These are phyloP conservation scores for Ascochyta fabae DNA, from an alignment of 2,329 filamentous ascomycete genomes.

Conservation along the genomic window DNA sequence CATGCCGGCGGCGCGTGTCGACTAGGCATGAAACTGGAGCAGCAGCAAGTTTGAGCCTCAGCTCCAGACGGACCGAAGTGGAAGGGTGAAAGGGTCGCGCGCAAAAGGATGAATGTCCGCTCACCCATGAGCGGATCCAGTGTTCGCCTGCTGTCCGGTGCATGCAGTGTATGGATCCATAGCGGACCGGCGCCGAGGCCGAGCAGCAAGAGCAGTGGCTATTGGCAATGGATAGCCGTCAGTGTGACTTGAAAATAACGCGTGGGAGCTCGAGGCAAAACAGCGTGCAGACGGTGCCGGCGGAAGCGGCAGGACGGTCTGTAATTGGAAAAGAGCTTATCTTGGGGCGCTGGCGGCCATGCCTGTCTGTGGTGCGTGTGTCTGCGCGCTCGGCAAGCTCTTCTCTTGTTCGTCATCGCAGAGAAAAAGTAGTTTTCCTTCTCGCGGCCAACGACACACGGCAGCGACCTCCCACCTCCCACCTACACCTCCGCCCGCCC, in stretches of 20 bases:
- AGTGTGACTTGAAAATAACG: not conserved
- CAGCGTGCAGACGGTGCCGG: slow-evolving; percentile 1
- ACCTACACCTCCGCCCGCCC: not conserved
- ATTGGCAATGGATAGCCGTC: not conserved
- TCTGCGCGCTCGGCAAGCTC: slow-evolving; percentile 6
- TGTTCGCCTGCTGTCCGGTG: slow-evolving; percentile 6
- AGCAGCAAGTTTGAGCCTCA: slow-evolving; percentile 8
- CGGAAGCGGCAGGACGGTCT: slow-evolving; percentile 1
- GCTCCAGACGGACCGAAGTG: not conserved
- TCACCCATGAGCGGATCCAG: slow-evolving; percentile 1
- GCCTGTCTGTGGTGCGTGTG: not conserved
- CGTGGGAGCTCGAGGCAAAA: not conserved
- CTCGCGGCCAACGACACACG: not conserved
- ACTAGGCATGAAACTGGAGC: not conserved
- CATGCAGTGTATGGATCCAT: not conserved
- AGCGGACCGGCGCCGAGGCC: slow-evolving; percentile 13
- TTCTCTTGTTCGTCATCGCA: slow-evolving; percentile 33
- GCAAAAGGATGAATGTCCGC: slow-evolving; percentile 10
- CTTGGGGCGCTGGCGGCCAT: slow-evolving; percentile 2
- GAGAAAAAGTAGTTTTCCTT: slow-evolving; percentile 33
- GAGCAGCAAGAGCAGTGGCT: not conserved
- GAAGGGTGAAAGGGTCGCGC: slow-evolving; percentile 5
- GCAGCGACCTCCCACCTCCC: not conserved
- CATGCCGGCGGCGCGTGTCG: slow-evolving; percentile 2
- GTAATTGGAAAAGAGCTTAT: slow-evolving; percentile 17